Conservation (phyloP, 1,284 basidiomycete genomes). For the Melampsora abietis-canadensis region DNA sequence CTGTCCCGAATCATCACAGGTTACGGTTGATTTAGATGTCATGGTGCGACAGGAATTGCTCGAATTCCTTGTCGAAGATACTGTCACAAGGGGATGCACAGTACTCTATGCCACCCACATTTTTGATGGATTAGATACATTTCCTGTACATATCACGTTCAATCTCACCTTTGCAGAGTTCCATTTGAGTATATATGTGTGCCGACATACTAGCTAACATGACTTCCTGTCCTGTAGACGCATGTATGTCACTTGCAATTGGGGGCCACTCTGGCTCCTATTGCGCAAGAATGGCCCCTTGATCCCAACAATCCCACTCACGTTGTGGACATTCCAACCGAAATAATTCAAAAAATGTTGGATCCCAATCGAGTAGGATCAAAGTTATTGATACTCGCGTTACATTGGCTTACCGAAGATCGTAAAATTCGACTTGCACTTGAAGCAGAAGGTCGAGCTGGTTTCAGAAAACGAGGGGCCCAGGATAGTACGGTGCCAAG, state of each 20-base stretch:
- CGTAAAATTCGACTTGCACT: slow-evolving; percentile 64
- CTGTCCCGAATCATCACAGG: slow-evolving; percentile 55
- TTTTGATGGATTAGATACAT: slow-evolving; percentile 78
- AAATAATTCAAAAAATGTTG: slow-evolving; percentile 47
- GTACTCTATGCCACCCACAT: slow-evolving; percentile 95
- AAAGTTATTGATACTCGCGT: slow-evolving; percentile 67
- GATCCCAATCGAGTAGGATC: slow-evolving; percentile 53
- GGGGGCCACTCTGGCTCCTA: slow-evolving; percentile 65
- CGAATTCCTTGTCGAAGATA: slow-evolving; percentile 79
- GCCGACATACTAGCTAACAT: neutral
- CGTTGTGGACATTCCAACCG: slow-evolving; percentile 42
- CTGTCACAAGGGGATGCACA: slow-evolving; percentile 74
- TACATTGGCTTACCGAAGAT: slow-evolving; percentile 82
- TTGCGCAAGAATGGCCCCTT: slow-evolving; percentile 68
- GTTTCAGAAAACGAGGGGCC: slow-evolving; percentile 66
- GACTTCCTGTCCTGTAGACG: slow-evolving; percentile 55
- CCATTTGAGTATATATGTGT: neutral
- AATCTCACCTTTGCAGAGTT: neutral
- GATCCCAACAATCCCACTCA: slow-evolving; percentile 44
- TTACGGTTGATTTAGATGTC: slow-evolving; percentile 97
- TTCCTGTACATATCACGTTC: slow-evolving; percentile 58
- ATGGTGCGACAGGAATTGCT: slow-evolving; percentile 88
- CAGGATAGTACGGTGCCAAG: slow-evolving; percentile 61
- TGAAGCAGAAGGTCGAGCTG: slow-evolving; percentile 56
- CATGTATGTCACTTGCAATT: slow-evolving; percentile 84